Base-by-base conservation (phyloP, 2,329 filamentous ascomycete species). In the Monosporascus sp. region DNA sequence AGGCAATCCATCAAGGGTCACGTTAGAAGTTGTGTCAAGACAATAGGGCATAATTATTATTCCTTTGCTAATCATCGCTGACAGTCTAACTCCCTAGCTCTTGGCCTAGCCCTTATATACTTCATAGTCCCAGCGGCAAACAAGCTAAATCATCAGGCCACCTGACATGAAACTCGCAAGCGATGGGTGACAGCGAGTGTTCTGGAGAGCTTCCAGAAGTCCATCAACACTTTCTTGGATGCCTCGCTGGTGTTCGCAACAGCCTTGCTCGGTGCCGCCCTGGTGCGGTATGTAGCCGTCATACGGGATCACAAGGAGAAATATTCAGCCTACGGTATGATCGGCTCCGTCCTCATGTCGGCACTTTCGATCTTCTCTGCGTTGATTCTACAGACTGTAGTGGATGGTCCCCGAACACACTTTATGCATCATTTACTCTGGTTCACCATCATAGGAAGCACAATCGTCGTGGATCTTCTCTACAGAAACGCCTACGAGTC, bases 281-380 rank as follows among this genome's bases (percentile, higher is more conserved):
- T 52, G 17, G 60, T 63, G 24, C 61, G 62, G 1, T 50, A 59
- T 43, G 46, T 40, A 20, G 53, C 50, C 9, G 6, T 55, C 35
- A 55, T 55, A 47, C 20, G 53, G 18, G 48, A 49, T 20, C 53
- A 48, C n/a, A 46, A 35, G 1, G 56, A 60, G 18, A 55, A 60
- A 46, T 57, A 54, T 31, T 60, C 62, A 18, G 8, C 56, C 11
- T 63, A 63, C 48, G 47, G 51, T n/a, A 52, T 58, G 43, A 58
- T 60, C 35, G 60, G 58, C 8, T 58, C 59, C 9, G 53, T 59
- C 1, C 60, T 55, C 48, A 59, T 61, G 49, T 56, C 57, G 7
- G 53, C 56, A 14, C 63, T 63, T 28, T 57, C 58, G 6, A 44
- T 63, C 18, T 58, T 62, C 20, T 55, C 59, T 7, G 52, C 58